A percentile compares a stretch with the other conserved stretches of the same genome.
Conservation (phyloP, 768 basidiomycete species). For the Termitomyces sp. region DNA sequence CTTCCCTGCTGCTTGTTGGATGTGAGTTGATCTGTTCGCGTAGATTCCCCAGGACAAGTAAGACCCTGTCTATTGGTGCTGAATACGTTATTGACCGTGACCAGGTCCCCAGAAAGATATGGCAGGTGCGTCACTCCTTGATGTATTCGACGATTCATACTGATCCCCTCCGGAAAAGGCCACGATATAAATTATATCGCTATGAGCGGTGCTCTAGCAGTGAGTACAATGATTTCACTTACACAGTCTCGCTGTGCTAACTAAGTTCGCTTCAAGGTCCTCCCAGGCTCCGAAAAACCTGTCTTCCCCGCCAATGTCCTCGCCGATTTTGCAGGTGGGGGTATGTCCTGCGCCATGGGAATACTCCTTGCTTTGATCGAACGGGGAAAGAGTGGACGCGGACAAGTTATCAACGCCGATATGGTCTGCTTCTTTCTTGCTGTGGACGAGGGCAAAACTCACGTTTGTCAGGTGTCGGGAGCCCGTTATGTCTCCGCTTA, state of each 20-base stretch:
- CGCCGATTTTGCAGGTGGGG: slow-evolving; percentile 83
- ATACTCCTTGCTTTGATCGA: slow-evolving; percentile 75
- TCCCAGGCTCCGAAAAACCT: slow-evolving; percentile 67
- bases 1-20: background rate
- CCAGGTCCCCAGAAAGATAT: slow-evolving; percentile 68
- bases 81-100: slow-evolving; percentile 13
- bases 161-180: slow-evolving; percentile 35
- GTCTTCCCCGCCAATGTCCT: slow-evolving; percentile 72
- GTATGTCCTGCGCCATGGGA: slow-evolving; percentile 66
- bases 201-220: slow-evolving; percentile 70
- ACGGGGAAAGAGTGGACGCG: slow-evolving; percentile 57
- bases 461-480: slow-evolving; percentile 60
- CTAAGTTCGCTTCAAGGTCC: slow-evolving; percentile 41
- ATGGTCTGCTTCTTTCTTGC: slow-evolving; percentile 47
- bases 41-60: slow-evolving; percentile 65
- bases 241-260: background rate
- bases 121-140: slow-evolving; percentile 51
- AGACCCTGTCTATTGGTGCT: background rate
- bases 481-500: slow-evolving; percentile 75
- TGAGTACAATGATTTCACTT: slow-evolving; percentile 23
- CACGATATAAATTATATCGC: slow-evolving; percentile 88
- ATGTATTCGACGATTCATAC: background rate
- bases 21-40: background rate
- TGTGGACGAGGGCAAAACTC: background rate
- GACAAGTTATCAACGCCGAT: slow-evolving; percentile 72